Conservation (phyloP, 139 green algal genomes). For the Pleodorina starrii region DNA sequence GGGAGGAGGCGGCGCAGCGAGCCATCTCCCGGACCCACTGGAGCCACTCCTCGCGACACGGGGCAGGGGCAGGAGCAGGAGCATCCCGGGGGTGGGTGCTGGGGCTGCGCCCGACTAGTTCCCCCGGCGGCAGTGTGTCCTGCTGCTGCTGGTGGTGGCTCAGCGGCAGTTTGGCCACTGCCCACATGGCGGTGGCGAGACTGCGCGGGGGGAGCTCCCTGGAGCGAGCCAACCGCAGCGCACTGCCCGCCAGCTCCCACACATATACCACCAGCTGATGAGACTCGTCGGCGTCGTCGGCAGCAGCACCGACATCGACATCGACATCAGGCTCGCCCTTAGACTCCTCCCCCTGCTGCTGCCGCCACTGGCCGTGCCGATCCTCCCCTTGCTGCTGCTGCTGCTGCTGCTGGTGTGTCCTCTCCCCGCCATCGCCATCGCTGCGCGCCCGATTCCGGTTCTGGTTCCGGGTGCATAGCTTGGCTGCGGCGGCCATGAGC, state of each 20-base stretch:
- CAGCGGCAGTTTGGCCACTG: constrained; percentile 24
- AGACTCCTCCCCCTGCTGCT: too few relatives aligned
- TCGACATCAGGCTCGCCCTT: too few relatives aligned
- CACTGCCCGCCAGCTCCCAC: constrained; percentile 25
- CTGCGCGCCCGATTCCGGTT: too few relatives aligned
- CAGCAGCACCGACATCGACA: too few relatives aligned
- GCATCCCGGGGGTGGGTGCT: too few relatives aligned
- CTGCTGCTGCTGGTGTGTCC: neutral
- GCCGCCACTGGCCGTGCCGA: neutral
- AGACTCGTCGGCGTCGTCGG: too few relatives aligned
- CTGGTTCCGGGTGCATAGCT: too few relatives aligned
- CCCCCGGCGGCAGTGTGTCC: too few relatives aligned
- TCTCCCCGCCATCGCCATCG: neutral
- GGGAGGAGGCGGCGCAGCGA: neutral
- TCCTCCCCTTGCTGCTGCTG: neutral
- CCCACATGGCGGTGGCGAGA: constrained; percentile 41
- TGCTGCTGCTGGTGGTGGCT: neutral
- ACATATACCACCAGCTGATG: too few relatives aligned
- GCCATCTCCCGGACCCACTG: constrained; percentile 2
- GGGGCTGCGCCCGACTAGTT: too few relatives aligned
- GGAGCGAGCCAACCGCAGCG: constrained; percentile 18
- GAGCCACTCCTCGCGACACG: neutral
- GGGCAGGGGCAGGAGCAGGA: neutral
- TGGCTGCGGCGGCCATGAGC: constrained; percentile 25
- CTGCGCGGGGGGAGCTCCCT: constrained; percentile 29